Conservation (phyloP, 2,329 filamentous ascomycete species). For the Alternaria triticimaculans region DNA sequence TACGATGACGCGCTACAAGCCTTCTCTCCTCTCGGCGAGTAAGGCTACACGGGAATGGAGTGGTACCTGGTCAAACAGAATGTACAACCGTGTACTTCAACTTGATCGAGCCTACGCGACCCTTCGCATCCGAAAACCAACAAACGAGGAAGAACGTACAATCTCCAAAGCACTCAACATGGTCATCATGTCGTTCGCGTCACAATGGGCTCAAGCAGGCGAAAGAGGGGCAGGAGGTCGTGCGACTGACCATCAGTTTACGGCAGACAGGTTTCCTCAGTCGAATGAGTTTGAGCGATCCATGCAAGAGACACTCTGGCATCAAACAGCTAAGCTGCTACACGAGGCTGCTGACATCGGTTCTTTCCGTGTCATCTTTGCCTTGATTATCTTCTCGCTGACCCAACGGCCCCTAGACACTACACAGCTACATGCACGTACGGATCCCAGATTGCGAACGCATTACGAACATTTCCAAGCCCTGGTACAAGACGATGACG, state of each 20-base stretch:
- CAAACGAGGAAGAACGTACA: constrained; percentile 47
- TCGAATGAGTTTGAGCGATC: constrained; percentile 41
- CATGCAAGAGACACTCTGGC: constrained; percentile 51
- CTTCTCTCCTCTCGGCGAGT: constrained; percentile 29
- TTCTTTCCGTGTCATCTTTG: constrained; percentile 53
- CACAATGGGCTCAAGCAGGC: constrained; percentile 54
- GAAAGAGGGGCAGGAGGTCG: constrained; percentile 21
- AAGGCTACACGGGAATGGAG: constrained; percentile 51
- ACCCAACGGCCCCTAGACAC: constrained; percentile 48
- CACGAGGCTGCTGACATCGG: constrained; percentile 47
- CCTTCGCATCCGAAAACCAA: constrained; percentile 47
- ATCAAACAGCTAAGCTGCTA: constrained; percentile 49
- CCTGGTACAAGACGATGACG: constrained; percentile 9
- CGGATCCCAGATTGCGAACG: neutral
- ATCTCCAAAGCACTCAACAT: constrained; percentile 56
- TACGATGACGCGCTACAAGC: constrained; percentile 27
- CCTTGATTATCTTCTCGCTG: constrained; percentile 54
- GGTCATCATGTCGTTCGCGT: constrained; percentile 60
- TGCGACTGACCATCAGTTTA: constrained; percentile 25
- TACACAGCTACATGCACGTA: neutral
- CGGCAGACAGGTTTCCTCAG: neutral
- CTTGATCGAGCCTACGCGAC: constrained; percentile 49
- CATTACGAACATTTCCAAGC: constrained; percentile 10
- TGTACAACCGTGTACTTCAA: constrained; percentile 57
- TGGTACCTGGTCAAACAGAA: constrained; percentile 47